Conservation (phyloP, 768 basidiomycete genomes). For the Suillus discolor region DNA sequence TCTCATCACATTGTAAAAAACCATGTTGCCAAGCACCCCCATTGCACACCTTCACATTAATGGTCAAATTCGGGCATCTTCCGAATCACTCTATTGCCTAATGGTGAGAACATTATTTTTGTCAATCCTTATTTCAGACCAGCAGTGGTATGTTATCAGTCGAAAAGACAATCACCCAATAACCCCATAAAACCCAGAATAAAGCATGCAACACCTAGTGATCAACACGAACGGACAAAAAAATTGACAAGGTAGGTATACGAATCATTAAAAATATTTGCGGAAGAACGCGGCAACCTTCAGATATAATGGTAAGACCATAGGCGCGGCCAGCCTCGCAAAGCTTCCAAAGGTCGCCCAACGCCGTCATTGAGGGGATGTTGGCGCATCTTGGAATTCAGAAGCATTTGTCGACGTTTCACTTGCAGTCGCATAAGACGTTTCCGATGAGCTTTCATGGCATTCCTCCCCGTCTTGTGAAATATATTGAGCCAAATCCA, state of each 20-base stretch:
- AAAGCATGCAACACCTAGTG: slow-evolving; percentile 11
- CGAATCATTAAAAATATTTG: slow-evolving; percentile 33
- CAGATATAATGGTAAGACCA: slow-evolving; percentile 44
- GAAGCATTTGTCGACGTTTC: slow-evolving; percentile 15
- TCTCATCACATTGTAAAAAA: not conserved
- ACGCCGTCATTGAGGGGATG: slow-evolving; percentile 45
- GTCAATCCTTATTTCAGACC: not conserved
- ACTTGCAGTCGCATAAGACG: slow-evolving; percentile 2
- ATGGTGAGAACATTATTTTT: not conserved
- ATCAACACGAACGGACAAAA: slow-evolving; percentile 29
- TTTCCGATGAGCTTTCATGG: slow-evolving; percentile 8
- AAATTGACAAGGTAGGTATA: slow-evolving; percentile 14
- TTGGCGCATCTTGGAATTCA: slow-evolving; percentile 17
- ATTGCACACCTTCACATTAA: not conserved
- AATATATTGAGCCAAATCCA: not conserved
- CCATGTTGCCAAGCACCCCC: not conserved
- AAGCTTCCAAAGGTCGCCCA: slow-evolving; percentile 51
- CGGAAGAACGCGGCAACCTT: slow-evolving; percentile 52
- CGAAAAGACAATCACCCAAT: not conserved
- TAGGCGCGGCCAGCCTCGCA: slow-evolving; percentile 43
- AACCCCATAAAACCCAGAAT: slow-evolving; percentile 12
- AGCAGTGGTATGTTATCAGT: not conserved
- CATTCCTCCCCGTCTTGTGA: slow-evolving; percentile 19
- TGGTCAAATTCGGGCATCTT: slow-evolving; percentile 3
- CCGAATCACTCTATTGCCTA: slow-evolving; percentile 6